These are phyloP conservation scores for Angophora floribunda DNA, from an alignment of 345 rosid genomes.

Conservation along the genomic window DNA sequence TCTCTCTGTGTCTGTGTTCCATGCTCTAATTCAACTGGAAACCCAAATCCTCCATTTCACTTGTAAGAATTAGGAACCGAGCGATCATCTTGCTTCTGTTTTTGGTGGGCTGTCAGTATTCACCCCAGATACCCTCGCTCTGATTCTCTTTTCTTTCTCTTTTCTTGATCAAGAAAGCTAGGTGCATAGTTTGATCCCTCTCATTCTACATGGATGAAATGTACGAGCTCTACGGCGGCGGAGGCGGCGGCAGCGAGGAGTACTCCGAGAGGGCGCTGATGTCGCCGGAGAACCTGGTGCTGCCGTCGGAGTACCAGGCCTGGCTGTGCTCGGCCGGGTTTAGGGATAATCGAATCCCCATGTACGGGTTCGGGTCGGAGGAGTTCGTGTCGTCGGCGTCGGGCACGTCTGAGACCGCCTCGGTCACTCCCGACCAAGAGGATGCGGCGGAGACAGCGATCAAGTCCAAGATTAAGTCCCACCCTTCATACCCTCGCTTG, in stretches of 20 bases:
- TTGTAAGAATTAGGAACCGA: not conserved
- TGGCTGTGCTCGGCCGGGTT: conserved; percentile 22
- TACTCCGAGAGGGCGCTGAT: conserved; percentile 49
- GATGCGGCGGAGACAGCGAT: conserved; percentile 32
- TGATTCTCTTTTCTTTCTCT: not conserved
- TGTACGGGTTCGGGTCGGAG: conserved; percentile 42
- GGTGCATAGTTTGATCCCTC: conserved; percentile 4
- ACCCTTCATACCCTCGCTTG: conserved; percentile 81
- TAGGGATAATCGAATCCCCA: conserved; percentile 18
- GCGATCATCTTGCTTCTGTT: not conserved
- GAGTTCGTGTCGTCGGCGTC: conserved; percentile 37
- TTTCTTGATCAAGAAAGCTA: not conserved
- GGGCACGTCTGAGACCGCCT: conserved; percentile 48
- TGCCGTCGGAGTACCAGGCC: conserved; percentile 36
- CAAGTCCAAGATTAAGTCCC: conserved; percentile 76
- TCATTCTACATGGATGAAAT: conserved; percentile 60
- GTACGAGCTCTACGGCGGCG: conserved; percentile 45
- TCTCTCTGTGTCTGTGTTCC: not conserved
- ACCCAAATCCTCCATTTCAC: not conserved
- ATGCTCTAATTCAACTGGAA: not conserved
- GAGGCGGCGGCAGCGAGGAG: conserved; percentile 28
- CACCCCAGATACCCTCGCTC: not conserved
- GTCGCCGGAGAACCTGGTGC: conserved; percentile 62
- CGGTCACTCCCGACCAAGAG: conserved; percentile 42
- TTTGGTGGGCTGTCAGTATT: not conserved